Evolutionary conservation across 257 asterid species (phyloP), one percentile per base, ranked within the genome.

Genomic region (Penstemon newberryi): DNA sequence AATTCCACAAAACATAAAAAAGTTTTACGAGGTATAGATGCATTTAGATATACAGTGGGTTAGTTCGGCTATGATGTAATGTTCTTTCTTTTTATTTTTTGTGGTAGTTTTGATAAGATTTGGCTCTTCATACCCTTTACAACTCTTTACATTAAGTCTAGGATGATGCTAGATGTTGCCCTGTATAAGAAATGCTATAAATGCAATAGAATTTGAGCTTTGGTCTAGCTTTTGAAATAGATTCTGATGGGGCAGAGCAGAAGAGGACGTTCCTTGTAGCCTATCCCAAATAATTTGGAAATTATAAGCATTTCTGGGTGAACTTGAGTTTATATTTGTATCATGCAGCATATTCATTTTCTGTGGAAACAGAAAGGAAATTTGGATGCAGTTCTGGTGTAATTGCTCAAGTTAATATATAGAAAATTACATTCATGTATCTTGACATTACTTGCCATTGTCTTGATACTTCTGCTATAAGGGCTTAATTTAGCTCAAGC

Each of bases 401-500:
- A 46, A 38, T 54, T 67, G 60, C 61, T 61, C 66, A 55, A 67
- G 53, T 56, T 46, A 44, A 59, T 60, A 56, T 79, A 65, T 78
- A 66, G 54, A 58, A 69, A 69, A 57, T 43, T 42, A 59, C 63
- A 71, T 44, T 55, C 56, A 38, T 69, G 54, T 66, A 38, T 66
- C 65, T 42, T 56, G 65, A 72, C 59, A 75, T 36, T 70, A 56
- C 33, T 56, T 59, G 54, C 67, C 63, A 61, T 74, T 77, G 69
- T 69, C 38, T 81, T 70, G 70, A 55, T 74, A 69, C 66, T 59
- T 61, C 67, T 56, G 43, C 40, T 38, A 18, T 15, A 71, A 79
- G 75, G 83, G 74, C 75, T 69, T 75, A 76, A 73, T 70, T 73
- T 25, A 25, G 60, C 67, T 25, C 33, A 25, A 25, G 33, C 33